Conservation (phyloP, 495 filamentous ascomycete genomes). For the Hypoxylon fuscum region DNA sequence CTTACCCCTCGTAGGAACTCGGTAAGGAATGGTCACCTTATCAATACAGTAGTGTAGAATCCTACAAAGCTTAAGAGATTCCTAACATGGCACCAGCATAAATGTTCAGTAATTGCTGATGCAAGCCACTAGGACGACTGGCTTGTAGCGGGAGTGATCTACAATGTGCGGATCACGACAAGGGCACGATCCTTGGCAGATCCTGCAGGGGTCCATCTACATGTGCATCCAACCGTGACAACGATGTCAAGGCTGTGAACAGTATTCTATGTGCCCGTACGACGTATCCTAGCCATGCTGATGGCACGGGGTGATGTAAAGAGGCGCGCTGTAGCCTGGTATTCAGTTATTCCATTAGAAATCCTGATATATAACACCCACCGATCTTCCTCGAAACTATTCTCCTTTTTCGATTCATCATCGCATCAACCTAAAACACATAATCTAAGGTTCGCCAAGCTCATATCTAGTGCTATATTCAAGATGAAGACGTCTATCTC, state of each 20-base stretch:
- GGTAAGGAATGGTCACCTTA: background rate
- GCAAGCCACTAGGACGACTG: background rate
- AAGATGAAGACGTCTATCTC: constrained; percentile 36
- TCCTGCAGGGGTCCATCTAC: constrained; percentile 5
- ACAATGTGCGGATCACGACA: constrained; percentile 14
- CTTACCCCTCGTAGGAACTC: background rate
- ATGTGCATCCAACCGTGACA: constrained; percentile 1
- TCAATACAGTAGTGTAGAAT: constrained; percentile 1
- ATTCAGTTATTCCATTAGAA: background rate
- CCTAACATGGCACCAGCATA: constrained; percentile 3
- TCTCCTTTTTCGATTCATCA: background rate
- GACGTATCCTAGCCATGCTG: background rate
- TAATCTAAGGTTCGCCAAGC: background rate
- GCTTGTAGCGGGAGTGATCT: constrained; percentile 22
- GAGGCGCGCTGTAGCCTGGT: background rate
- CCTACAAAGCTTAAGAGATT: background rate
- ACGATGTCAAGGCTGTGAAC: background rate
- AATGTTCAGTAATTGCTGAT: constrained; percentile 21
- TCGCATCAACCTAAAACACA: background rate
- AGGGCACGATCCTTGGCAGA: constrained; percentile 13
- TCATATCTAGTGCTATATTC: background rate
- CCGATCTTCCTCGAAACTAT: background rate
- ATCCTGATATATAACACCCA: constrained; percentile 12
- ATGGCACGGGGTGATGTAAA: constrained; percentile 15
- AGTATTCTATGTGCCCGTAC: background rate